Evolutionary conservation across 345 rosid genomes (phyloP).

Genomic region (Orychophragmus violaceus): DNA sequence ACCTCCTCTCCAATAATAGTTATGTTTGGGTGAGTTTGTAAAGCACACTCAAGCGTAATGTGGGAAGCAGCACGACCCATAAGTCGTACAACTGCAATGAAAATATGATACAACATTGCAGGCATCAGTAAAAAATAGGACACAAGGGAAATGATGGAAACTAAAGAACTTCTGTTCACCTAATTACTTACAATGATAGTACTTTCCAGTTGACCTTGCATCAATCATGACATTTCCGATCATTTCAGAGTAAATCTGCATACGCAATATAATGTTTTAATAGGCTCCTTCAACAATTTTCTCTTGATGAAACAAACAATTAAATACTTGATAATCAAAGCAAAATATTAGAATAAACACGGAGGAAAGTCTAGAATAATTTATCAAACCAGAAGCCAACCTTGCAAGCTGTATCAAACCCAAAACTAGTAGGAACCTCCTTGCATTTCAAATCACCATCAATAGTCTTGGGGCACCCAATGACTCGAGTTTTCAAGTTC

Average conservation of each 20-base stretch:
- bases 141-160: not conserved
- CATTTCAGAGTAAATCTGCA: conserved; percentile 96
- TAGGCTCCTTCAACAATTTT: not conserved
- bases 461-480: conserved; percentile 99
- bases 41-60: conserved; percentile 95
- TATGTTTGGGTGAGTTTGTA: conserved; percentile 97
- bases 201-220: conserved; percentile 97
- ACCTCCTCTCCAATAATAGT: conserved; percentile 99
- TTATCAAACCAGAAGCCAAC: conserved; percentile 30
- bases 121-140: conserved; percentile 8
- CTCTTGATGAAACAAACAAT: not conserved
- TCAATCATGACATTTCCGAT: conserved; percentile 98
- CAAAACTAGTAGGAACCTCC: conserved; percentile 97
- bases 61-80: conserved; percentile 99
- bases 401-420: conserved; percentile 99
- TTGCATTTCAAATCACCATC: conserved; percentile 98
- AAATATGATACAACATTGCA: not conserved
- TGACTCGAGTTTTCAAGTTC: conserved; percentile 75
- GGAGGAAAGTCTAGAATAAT: not conserved
- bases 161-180: not conserved
- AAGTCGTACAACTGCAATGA: conserved; percentile 79
- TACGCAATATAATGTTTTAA: not conserved
- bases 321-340: not conserved
- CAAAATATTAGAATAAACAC: not conserved
- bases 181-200: conserved; percentile 82